Evolutionary conservation across 495 filamentous ascomycete species (phyloP), one percentile per base, ranked within the genome.

Genomic region (Penicillium malachiteum): DNA sequence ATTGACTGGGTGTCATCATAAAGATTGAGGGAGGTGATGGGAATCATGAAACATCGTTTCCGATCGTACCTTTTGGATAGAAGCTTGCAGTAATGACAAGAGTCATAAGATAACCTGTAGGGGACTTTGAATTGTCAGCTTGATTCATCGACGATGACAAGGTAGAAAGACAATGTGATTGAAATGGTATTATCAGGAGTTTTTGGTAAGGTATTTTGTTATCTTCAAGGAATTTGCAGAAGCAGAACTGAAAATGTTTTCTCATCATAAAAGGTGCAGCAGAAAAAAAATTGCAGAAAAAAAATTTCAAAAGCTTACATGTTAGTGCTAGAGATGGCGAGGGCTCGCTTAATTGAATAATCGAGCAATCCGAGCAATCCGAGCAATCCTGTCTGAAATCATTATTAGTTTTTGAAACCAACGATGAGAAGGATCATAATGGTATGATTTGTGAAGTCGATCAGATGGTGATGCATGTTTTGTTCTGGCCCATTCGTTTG

Each of bases 391-490:
- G 50, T 55, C 56, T 58, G 34, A 53, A 49, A 37, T 50, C n/a
- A 56, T 43, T 40, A 58, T 67, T 42, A 67, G 65, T 41, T 16
- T n/a, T 50, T 17, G 31, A 61, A 50, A 14, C 43, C 10, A 35
- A 51, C 49, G 51, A 50, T 17, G 13, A 9, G 39, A 31, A 31
- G 35, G 46, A 32, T 39, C 14, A 49, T 33, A 53, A 50, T 12
- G 62, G 4, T 26, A 35, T 56, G 52, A 58, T 69, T n/a, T 55
- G 64, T 63, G 50, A 53, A 57, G 60, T 65, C 55, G 39, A 66
- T 97, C 93, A 97, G 93, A 96, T 96, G 93, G 93, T 97, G 87
- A 86, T 97, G 93, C 93, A 97, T 97, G 92, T 95, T 87, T 87
- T 94, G 87, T 77, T 37, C 78, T 78, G 89, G 91, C 88, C 92